Base-by-base conservation (phyloP, 768 basidiomycete genomes). In the Trametes gibbosa region DNA sequence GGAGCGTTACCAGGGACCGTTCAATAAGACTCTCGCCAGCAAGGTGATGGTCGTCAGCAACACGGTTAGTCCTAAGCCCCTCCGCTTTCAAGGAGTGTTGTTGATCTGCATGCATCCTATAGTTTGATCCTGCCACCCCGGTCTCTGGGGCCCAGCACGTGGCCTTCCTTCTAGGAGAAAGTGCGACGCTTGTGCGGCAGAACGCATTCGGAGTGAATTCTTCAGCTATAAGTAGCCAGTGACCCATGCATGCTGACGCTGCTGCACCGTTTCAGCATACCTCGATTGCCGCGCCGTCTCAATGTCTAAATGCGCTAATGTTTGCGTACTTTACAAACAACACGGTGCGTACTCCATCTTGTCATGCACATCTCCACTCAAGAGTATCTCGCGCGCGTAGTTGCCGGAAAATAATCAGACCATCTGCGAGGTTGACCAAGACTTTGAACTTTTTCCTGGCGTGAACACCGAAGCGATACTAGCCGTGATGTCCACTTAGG, bases 51-150 rank as follows among this genome's bases (percentile, higher is more conserved):
- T 61, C 5, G 34, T 56, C 9, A 49, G 42, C 40, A 61, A 56
- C 21, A 45, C 34, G 41, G 59, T 61, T 24, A n/a, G 19, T 27
- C 17, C 37, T 35, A 8, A 24, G 21, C 21, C 51, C 9, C 29
- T 21, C 7, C 10, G 2, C 24, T 6, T 16, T 4, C 17, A 5
- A 19, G 13, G 21, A 9, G 9, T 3, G 24, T 21, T 13, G 25
- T 17, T 23, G 19, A 6, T 12, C 16, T 1, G 1, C 16, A 12
- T 17, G 1, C 17, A 5, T 35, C 3, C 1, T 21, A 5, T 23
- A 61, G 59, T 55, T 27, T 25, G 59, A 61, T n/a, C 59, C 59
- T 14, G 43, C 35, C 1, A 61, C 59, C 3, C 59, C 59, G 10
- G 41, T 61, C 9, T 19, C 42, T 10, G 45, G 24, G 7, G 59